phyloP scores from a whole-genome alignment of 2,329 filamentous ascomycete genomes.

The Dothideomycetidae sp. region DNA sequence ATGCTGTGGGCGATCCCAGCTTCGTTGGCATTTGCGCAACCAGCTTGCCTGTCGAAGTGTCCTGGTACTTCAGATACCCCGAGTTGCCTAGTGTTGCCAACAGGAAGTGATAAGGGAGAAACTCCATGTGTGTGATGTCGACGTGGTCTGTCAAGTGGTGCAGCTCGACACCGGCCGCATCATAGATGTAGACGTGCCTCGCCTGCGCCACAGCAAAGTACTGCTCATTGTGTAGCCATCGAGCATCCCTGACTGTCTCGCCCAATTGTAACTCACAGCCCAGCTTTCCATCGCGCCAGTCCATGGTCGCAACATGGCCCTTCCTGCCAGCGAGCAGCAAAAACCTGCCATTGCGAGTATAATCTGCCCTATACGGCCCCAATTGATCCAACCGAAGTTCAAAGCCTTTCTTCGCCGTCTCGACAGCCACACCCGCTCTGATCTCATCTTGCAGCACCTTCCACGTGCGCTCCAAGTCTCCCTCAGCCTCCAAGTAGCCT shows the following conservation, averaged over 20 bases:
- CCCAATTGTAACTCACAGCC: conserved; percentile 82
- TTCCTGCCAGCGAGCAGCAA: conserved; percentile 77
- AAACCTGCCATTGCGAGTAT: conserved; percentile 76
- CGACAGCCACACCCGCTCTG: conserved; percentile 54
- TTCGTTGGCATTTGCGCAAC: conserved; percentile 76
- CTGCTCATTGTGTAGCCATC: conserved; percentile 90
- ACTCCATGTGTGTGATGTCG: conserved; percentile 88
- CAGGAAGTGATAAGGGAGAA: conserved; percentile 90
- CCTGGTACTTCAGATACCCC: conserved; percentile 84
- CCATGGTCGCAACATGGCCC: conserved; percentile 90
- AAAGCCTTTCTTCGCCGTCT: conserved; percentile 85
- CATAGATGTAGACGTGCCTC: conserved; percentile 95
- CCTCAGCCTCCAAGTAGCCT: conserved; percentile 79
- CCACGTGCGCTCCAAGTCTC: conserved; percentile 80
- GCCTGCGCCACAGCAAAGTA: conserved; percentile 93
- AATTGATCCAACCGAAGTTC: conserved; percentile 70
- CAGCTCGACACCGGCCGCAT: conserved; percentile 75
- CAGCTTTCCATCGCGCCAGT: conserved; percentile 85
- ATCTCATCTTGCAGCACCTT: conserved; percentile 86
- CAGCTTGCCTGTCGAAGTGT: conserved; percentile 82
- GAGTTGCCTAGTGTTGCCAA: conserved; percentile 71
- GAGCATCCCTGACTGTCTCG: conserved; percentile 78
- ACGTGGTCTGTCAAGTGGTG: conserved; percentile 83
- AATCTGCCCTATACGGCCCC: conserved; percentile 80
- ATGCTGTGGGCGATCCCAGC: conserved; percentile 66